Evolutionary conservation across 2,329 filamentous ascomycete species (phyloP).

Genomic region (Fusarium decemcellulare): DNA sequence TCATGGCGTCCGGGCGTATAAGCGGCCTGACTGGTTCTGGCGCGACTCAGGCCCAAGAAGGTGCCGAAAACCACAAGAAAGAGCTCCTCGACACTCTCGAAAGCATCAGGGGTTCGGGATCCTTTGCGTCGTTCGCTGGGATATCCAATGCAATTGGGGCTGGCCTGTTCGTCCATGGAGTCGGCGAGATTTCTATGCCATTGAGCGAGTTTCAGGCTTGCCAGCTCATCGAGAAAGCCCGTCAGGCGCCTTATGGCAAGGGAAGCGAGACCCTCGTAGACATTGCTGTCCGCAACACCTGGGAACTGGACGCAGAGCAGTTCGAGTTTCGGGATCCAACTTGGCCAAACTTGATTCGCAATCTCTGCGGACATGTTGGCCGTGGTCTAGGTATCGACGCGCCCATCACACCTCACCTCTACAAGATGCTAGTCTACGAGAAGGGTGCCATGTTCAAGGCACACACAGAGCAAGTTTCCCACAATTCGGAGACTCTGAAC

Average conservation of each 20-base stretch:
- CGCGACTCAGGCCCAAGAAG: not conserved
- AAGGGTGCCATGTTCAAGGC: slow-evolving; percentile 64
- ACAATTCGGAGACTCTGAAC: not conserved
- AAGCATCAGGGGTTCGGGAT: not conserved
- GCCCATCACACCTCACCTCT: slow-evolving; percentile 53
- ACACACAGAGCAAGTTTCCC: slow-evolving; percentile 55
- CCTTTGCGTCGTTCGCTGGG: not conserved
- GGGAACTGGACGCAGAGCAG: slow-evolving; percentile 57
- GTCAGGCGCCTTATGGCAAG: slow-evolving; percentile 55
- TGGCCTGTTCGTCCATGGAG: not conserved
- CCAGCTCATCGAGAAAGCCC: slow-evolving; percentile 12
- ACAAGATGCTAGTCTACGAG: slow-evolving; percentile 66
- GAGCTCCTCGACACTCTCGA: slow-evolving; percentile 11
- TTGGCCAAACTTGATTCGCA: slow-evolving; percentile 49
- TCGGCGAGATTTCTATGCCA: not conserved
- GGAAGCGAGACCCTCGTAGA: slow-evolving; percentile 58
- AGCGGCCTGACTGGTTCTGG: not conserved
- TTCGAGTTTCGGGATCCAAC: slow-evolving; percentile 54
- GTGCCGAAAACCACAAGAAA: not conserved
- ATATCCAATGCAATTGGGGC: not conserved
- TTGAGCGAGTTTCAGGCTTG: slow-evolving; percentile 10
- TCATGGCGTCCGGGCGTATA: not conserved
- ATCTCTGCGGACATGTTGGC: slow-evolving; percentile 43
- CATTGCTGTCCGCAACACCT: slow-evolving; percentile 57
- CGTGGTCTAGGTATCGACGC: slow-evolving; percentile 50